Percentiles rank a stretch among this genome's conserved stretches.
These are phyloP conservation scores for Apiospora rasikravindrae DNA, from an alignment of 2,329 filamentous ascomycete genomes.

Conservation along the genomic window DNA sequence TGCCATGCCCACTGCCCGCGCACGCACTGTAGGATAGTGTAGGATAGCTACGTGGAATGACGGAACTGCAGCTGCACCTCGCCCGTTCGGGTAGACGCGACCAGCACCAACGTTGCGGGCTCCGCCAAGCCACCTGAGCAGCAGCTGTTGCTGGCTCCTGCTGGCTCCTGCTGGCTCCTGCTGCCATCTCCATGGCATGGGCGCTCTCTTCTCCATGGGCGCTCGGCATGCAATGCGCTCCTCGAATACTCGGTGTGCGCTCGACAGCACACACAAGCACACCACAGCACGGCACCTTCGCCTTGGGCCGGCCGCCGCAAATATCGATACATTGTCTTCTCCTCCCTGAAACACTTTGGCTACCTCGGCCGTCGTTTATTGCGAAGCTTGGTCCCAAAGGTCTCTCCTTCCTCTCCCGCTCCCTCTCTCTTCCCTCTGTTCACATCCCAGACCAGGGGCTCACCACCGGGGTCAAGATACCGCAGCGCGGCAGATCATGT, in stretches of 20 bases:
- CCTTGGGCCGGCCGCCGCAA: conserved; percentile 9
- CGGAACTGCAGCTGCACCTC: conserved; percentile 24
- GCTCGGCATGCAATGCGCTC: conserved; percentile 7
- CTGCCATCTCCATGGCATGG: not conserved
- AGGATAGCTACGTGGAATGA: conserved; percentile 24
- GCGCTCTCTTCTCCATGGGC: conserved; percentile 9
- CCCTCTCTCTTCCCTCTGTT: not conserved
- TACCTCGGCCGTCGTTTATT: not conserved
- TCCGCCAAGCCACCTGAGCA: not conserved
- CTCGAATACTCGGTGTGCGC: conserved; percentile 12
- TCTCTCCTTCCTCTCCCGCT: not conserved
- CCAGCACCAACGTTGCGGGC: conserved; percentile 14
- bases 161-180: not conserved
- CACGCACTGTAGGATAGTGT: conserved; percentile 21
- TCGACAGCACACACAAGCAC: not conserved
- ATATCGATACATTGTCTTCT: conserved; percentile 12
- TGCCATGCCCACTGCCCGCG: not conserved
- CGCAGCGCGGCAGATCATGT: conserved; percentile 14
- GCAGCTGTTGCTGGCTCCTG: not conserved
- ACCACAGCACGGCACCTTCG: not conserved
- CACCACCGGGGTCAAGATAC: conserved; percentile 3
- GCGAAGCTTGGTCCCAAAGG: conserved; percentile 11
- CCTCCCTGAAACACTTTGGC: conserved; percentile 7
- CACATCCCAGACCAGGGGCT: not conserved
- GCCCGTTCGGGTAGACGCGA: conserved; percentile 22